Evolutionary conservation across 768 basidiomycete species (phyloP).

Genomic region (Russula lepida): DNA sequence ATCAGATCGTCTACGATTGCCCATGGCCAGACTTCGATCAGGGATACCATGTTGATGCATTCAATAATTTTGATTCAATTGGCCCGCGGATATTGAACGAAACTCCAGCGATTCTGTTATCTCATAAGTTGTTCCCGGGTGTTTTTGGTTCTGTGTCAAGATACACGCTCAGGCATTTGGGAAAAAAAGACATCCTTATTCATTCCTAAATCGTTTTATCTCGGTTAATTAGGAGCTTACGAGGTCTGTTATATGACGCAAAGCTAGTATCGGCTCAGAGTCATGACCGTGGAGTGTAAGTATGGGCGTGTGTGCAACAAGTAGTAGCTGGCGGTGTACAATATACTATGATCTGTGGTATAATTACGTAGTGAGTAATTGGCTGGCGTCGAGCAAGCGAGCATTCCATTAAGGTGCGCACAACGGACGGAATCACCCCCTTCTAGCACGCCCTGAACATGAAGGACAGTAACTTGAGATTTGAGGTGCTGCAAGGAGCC

Average conservation of each 20-base stretch:
- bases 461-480: conserved; percentile 16
- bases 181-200: background rate
- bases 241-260: background rate
- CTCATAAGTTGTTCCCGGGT: background rate
- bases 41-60: background rate
- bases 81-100: conserved; percentile 2
- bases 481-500: conserved; percentile 7
- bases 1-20: background rate
- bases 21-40: background rate
- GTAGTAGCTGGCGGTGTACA: conserved; percentile 11
- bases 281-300: background rate
- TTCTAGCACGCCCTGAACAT: conserved; percentile 8
- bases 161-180: too few species aligned
- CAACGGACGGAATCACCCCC: conserved; percentile 4
- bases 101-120: conserved; percentile 3
- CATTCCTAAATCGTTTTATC: background rate
- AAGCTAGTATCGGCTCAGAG: background rate
- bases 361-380: conserved; percentile 7
- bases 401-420: background rate
- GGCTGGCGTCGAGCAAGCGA: background rate
- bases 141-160: background rate
- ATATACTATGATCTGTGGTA: conserved; percentile 14
- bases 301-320: background rate
- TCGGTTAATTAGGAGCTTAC: background rate
- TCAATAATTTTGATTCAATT: background rate